Conservation (phyloP, 2,329 filamentous ascomycete species). For the Hypoxylon sp. region DNA sequence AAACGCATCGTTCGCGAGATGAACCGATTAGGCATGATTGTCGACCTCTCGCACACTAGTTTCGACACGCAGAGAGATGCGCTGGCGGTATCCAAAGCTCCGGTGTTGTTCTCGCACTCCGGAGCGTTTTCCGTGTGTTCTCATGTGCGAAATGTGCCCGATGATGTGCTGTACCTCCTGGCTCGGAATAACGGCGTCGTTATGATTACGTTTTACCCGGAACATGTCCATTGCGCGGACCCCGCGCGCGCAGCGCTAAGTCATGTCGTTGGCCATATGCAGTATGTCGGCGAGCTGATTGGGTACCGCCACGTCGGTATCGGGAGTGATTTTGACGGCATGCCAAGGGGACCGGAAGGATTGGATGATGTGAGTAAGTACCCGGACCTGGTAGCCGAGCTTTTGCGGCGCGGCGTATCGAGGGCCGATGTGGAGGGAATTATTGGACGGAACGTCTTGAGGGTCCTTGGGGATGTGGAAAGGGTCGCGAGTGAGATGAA, state of each 20-base stretch:
- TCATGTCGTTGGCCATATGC: conserved; percentile 54
- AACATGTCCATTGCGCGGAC: not conserved
- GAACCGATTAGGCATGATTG: conserved; percentile 78
- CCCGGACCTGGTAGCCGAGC: not conserved
- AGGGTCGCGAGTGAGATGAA: too few relatives aligned
- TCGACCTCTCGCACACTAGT: conserved; percentile 75
- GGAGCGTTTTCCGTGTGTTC: conserved; percentile 62
- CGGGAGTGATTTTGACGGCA: conserved; percentile 55
- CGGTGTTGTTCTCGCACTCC: conserved; percentile 76
- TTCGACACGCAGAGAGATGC: conserved; percentile 75
- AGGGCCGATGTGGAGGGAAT: too few relatives aligned
- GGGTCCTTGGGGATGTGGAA: too few relatives aligned
- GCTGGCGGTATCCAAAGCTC: conserved; percentile 64
- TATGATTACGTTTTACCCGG: not conserved
- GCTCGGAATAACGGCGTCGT: not conserved
- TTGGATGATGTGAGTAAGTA: conserved; percentile 46
- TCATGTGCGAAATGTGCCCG: conserved; percentile 72
- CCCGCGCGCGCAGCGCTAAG: conserved; percentile 1
- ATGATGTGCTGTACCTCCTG: conserved; percentile 37
- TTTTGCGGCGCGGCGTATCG: not conserved
- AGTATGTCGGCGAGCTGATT: conserved; percentile 49
- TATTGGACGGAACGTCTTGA: too few relatives aligned
- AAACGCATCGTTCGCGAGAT: conserved; percentile 71
- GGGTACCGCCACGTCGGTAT: conserved; percentile 56
- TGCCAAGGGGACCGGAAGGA: conserved; percentile 35